phyloP scores from a whole-genome alignment of 2,329 filamentous ascomycete genomes.

The Pseudocercospora fijiensis region DNA sequence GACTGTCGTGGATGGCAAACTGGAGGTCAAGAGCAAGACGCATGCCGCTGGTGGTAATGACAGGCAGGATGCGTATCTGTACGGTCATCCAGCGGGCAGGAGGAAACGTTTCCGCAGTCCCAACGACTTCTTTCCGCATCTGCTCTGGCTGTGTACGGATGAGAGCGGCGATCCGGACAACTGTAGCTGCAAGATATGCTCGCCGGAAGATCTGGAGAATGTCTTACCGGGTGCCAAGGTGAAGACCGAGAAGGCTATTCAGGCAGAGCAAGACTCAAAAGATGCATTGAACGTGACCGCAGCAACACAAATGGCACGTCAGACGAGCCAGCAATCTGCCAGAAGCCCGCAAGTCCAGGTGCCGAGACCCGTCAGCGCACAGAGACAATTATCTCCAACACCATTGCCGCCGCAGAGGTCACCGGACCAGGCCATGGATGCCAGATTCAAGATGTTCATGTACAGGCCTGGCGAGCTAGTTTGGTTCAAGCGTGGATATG shows the following conservation, averaged over 20 bases:
- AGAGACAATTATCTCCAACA: conserved; percentile 35
- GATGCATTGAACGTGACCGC: neutral
- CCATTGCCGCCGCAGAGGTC: conserved; percentile 44
- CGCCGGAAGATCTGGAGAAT: conserved; percentile 51
- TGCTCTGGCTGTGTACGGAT: conserved; percentile 58
- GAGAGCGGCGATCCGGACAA: conserved; percentile 54
- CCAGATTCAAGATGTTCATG: conserved; percentile 49
- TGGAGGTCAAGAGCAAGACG: conserved; percentile 49
- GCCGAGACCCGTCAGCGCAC: conserved; percentile 21
- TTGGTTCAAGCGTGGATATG: conserved; percentile 54
- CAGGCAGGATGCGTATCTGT: conserved; percentile 60
- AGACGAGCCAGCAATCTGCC: conserved; percentile 21
- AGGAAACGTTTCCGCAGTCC: conserved; percentile 60
- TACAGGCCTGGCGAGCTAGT: conserved; percentile 57
- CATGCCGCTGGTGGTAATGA: conserved; percentile 53
- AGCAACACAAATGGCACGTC: conserved; percentile 7
- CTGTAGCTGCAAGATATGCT: conserved; percentile 59
- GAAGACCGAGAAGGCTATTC: conserved; percentile 25
- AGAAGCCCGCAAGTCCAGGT: conserved; percentile 19
- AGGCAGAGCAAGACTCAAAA: conserved; percentile 18
- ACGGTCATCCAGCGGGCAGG: conserved; percentile 58
- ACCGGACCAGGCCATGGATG: conserved; percentile 52
- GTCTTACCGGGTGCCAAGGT: conserved; percentile 35
- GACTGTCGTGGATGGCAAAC: conserved; percentile 45
- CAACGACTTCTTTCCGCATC: conserved; percentile 60